Evolutionary conservation across 2,329 filamentous ascomycete genomes (phyloP).

Genomic region (Hymenotorrendiella dingleyae): DNA sequence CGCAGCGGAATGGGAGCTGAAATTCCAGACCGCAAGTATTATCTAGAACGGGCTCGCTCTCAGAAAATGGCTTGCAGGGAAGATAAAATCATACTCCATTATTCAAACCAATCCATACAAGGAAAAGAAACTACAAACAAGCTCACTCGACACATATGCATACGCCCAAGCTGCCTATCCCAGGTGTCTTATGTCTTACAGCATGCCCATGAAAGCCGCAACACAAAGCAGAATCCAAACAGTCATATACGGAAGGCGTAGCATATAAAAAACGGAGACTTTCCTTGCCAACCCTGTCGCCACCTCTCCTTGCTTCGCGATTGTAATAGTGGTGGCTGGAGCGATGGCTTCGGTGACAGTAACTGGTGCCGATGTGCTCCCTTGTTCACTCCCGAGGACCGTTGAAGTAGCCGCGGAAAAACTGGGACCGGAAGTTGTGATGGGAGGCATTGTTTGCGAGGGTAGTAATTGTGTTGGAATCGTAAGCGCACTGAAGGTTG

Average conservation of each 20-base stretch:
- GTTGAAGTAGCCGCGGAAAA: slow-evolving; percentile 1
- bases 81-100: no score
- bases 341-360: slow-evolving; percentile 15
- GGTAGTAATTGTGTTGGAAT: not conserved
- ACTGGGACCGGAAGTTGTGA: no score
- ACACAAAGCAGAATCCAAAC: slow-evolving; percentile 15
- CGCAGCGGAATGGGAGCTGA: no score
- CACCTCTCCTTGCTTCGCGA: slow-evolving; percentile 25
- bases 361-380: not conserved
- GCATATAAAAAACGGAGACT: slow-evolving; percentile 7
- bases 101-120: no score
- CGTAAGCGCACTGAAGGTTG: slow-evolving; percentile 5
- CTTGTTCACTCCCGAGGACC: not conserved
- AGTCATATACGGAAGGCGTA: slow-evolving; percentile 15
- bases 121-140: no score
- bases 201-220: slow-evolving; percentile 19
- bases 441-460: not conserved
- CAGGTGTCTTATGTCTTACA: no score
- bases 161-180: no score
- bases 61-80: no score
- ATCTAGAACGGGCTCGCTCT: no score
- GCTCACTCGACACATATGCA: no score
- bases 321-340: slow-evolving; percentile 20
- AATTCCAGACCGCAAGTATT: no score
- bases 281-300: slow-evolving; percentile 9